Evolutionary conservation across 208 protist genomes (phyloP), one percentile per base, ranked within the genome.

Genomic region (Entamoeba moshkovskii): DNA sequence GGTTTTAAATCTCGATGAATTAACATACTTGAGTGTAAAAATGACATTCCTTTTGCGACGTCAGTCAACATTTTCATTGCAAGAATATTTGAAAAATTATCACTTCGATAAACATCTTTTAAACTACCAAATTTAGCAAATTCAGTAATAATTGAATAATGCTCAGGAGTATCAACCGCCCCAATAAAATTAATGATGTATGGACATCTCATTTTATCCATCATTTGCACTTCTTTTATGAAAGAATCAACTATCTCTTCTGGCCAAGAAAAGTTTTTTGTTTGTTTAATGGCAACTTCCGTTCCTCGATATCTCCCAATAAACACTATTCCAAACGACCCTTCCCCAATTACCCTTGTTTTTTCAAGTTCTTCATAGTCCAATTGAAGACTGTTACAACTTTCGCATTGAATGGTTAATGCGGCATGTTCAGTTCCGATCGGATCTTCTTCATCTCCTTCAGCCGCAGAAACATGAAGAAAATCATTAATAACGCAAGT

Each of bases 131-230:
- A 59, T 38, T 91, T 38, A 22, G 96, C 46, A 91, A 94, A 96
- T 85, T 97, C 96, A 15, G 95, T 97, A 1, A 97, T 91, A 29
- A 97, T 94, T 44, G 93, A 94, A 16, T 96, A 48, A 47, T 96
- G 94, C 29, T 94, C 94, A 91, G 94, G 92, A 44, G 93, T 33
- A 16, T 94, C 96, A 38, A 95, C 96, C 3, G 94, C 96, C 15
- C 95, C 96, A 95, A 97, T 95, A 46, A 96, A 95, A 18, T 96
- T 94, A 6, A 96, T 92, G 25, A 96, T 95, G 66, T 96, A 96
- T 38, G 96, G 96, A 73, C 96, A 95, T 47, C 95, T 45, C 38
- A 96, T 42, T 45, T 91, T 92, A 22, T 52, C 93, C 2, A 96
- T 46, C 48, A 96, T 94, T 1, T 66, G 92, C 15, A 96, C 94